Conservation (phyloP, 768 basidiomycete species). For the Psilocybe subaeruginosa region DNA sequence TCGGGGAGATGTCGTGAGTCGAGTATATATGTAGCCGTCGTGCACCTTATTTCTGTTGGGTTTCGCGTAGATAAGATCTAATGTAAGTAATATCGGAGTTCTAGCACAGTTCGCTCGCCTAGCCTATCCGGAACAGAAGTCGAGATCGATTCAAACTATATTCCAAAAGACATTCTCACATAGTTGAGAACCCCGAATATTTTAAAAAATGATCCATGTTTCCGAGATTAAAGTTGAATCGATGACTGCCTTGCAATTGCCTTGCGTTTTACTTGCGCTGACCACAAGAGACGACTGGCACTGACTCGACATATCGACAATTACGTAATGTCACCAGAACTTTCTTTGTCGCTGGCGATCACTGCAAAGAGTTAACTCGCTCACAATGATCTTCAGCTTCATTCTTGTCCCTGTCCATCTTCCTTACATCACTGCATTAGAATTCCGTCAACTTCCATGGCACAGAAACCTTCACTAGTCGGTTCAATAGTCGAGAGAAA, state of each 20-base stretch:
- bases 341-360: conserved; percentile 10
- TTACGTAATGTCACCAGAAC: conserved; percentile 29
- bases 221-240: no score
- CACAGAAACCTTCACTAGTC: conserved; percentile 28
- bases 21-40: no score
- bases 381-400: not conserved
- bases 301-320: not conserved
- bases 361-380: not conserved
- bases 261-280: not conserved
- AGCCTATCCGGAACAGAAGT: no score
- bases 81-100: no score
- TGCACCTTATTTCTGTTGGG: no score
- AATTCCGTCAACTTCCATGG: conserved; percentile 16
- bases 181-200: no score
- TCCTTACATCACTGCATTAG: not conserved
- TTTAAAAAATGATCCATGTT: no score
- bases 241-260: not conserved
- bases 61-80: no score
- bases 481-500: conserved; percentile 55
- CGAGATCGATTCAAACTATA: no score
- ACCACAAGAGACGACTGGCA: not conserved
- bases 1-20: no score
- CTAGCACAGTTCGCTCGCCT: no score
- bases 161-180: no score
- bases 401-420: conserved; percentile 1